phyloP scores from a whole-genome alignment of 176 grass and related monocot species.

The Themeda triandra region DNA sequence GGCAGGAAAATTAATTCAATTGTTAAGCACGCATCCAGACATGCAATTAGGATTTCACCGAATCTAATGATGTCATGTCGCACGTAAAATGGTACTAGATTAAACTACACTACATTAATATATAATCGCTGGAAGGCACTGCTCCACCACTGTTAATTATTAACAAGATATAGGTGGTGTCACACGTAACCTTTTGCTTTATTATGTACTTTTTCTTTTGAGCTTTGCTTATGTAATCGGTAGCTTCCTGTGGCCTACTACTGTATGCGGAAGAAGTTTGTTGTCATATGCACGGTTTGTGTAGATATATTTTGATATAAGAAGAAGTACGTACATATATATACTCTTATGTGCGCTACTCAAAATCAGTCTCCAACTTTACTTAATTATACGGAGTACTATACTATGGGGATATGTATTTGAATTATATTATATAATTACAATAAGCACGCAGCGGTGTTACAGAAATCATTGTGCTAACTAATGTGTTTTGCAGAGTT shows the following conservation, averaged over 20 bases:
- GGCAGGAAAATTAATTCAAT: no score
- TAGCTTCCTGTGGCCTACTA: no score
- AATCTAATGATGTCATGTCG: slow-evolving; percentile 37
- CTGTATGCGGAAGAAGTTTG: not conserved
- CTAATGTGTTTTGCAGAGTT: no score
- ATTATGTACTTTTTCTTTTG: not conserved
- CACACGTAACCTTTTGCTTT: not conserved
- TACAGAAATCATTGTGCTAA: no score
- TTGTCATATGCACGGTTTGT: not conserved
- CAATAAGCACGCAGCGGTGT: no score
- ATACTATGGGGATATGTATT: not conserved
- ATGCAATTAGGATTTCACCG: slow-evolving; percentile 8
- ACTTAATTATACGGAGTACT: not conserved
- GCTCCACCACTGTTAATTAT: slow-evolving; percentile 6
- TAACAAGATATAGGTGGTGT: not conserved
- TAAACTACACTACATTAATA: not conserved
- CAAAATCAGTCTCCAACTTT: not conserved
- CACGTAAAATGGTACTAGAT: not conserved
- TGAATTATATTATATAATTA: not conserved
- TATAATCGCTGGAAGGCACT: slow-evolving; percentile 12
- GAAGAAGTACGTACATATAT: not conserved
- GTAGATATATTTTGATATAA: not conserved
- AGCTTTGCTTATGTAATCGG: no score
- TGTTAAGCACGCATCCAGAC: not conserved
- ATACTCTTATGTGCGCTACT: not conserved